These are phyloP conservation scores for Epichloe bromicola DNA, from an alignment of 2,329 filamentous ascomycete genomes.

Conservation along the genomic window DNA sequence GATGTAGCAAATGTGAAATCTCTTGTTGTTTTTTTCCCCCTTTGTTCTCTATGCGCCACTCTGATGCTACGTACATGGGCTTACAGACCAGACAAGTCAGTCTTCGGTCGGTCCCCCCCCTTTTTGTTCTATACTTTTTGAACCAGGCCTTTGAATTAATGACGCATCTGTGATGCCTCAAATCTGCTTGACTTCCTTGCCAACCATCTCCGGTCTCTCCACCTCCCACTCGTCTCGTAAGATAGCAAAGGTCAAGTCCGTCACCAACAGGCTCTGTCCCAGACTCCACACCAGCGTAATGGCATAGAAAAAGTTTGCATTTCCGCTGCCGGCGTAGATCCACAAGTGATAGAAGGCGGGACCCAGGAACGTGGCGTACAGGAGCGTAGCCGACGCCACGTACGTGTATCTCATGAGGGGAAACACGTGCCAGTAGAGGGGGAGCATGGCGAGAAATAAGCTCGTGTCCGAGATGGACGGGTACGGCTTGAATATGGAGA, in stretches of 20 bases:
- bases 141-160: no score
- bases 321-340: slow-evolving; percentile 96
- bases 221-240: slow-evolving; percentile 89
- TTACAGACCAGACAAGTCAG: neutral
- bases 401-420: slow-evolving; percentile 91
- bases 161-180: slow-evolving; percentile 25
- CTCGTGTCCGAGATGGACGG: slow-evolving; percentile 84
- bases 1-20: neutral
- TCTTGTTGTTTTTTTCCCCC: neutral
- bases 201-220: slow-evolving; percentile 78
- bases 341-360: slow-evolving; percentile 94
- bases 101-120: no score
- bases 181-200: slow-evolving; percentile 78
- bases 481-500: slow-evolving; percentile 94
- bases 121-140: neutral
- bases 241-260: slow-evolving; percentile 77
- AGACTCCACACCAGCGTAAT: slow-evolving; percentile 98
- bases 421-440: slow-evolving; percentile 83
- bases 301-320: slow-evolving; percentile 98
- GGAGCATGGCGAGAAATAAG: slow-evolving; percentile 69
- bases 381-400: slow-evolving; percentile 64
- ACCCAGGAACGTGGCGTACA: slow-evolving; percentile 81
- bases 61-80: neutral
- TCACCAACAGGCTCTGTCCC: slow-evolving; percentile 73
- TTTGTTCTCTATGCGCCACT: neutral